Conservation (phyloP, 2,329 filamentous ascomycete genomes). For the Colletotrichum paranaense region DNA sequence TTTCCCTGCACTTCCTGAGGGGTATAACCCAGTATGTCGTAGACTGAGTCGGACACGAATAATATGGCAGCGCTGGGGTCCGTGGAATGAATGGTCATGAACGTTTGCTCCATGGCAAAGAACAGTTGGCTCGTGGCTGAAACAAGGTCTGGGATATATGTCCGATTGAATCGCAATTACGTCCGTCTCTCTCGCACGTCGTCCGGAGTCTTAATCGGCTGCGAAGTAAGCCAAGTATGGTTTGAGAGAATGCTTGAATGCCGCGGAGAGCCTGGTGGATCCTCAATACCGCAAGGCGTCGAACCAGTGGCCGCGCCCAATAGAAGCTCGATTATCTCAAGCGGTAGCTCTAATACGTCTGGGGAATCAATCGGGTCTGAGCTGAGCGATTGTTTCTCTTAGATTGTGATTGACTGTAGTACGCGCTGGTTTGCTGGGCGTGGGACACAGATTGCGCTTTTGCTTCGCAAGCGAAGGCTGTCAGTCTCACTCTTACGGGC, state of each 20-base stretch:
- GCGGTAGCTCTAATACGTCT: not conserved
- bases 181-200: not conserved
- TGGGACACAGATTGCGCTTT: slow-evolving; percentile 2
- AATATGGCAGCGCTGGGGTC: slow-evolving; percentile 85
- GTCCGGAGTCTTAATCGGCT: not conserved
- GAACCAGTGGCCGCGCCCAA: not conserved
- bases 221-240: not conserved
- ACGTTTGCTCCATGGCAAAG: slow-evolving; percentile 80
- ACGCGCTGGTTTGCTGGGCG: not conserved
- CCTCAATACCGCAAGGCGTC: not conserved
- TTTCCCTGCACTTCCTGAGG: slow-evolving; percentile 80
- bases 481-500: not conserved
- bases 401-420: not conserved
- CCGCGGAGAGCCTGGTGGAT: not conserved
- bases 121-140: slow-evolving; percentile 6
- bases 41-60: slow-evolving; percentile 85
- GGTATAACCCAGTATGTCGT: slow-evolving; percentile 84
- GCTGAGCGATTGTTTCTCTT: not conserved
- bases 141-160: slow-evolving; percentile 17
- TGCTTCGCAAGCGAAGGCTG: slow-evolving; percentile 11
- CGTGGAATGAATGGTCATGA: slow-evolving; percentile 84
- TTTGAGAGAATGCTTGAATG: not conserved
- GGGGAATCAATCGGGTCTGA: not conserved
- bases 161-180: slow-evolving; percentile 5
- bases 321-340: not conserved